Evolutionary conservation across 179 eudicot species (phyloP), one percentile per base, ranked within the genome.

Genomic region (Silene noctiflora): DNA sequence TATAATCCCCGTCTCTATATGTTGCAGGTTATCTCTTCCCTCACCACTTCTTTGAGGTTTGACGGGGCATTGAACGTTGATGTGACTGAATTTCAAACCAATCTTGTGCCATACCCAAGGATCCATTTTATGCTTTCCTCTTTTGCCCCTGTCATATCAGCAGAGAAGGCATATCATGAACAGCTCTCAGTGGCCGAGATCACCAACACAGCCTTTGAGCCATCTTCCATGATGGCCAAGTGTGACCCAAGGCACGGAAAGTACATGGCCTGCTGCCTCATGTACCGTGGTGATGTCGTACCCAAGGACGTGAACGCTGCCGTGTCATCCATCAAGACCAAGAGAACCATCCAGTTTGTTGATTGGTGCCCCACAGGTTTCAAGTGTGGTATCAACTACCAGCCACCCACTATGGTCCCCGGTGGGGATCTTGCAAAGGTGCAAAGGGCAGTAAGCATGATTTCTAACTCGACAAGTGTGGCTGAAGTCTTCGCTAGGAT

Each of bases 251-350:
- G 86, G 48, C 82, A 78, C 22, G 86, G 86, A 21, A 84, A 84
- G 72, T 81, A 84, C 86, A 84, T 84, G 86, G 84, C 84, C 0
- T 84, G 84, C 78, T 81, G 86, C 55, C 81, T 83, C 67, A 83
- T 84, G 84, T 84, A 84, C 82, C 79, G 86, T n/a, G 86, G 86
- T 53, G 86, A 84, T 61, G 86, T 84, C 16, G 86, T 84, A 14
- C 86, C 86, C 46, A 84, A 84, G 66, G 86, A 84, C 25, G 84
- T 84, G 44, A 84, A 84, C 6, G 82, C 84, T 27, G 84, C 84
- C n/a, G 84, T 81, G 24, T 77, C 82, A 9, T 71, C 82, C 53
- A 83, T 83, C 76, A 83, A 83, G 74, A 83, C 86, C 60, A 83
- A 83, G 75, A 80, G 82, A 6, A 83, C 84, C 65, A 83, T 83